Percentiles rank a stretch among this genome's conserved stretches.
Evolutionary conservation across 1,284 basidiomycete genomes (phyloP).

Genomic region (Exobasidium cylindrosporum): DNA sequence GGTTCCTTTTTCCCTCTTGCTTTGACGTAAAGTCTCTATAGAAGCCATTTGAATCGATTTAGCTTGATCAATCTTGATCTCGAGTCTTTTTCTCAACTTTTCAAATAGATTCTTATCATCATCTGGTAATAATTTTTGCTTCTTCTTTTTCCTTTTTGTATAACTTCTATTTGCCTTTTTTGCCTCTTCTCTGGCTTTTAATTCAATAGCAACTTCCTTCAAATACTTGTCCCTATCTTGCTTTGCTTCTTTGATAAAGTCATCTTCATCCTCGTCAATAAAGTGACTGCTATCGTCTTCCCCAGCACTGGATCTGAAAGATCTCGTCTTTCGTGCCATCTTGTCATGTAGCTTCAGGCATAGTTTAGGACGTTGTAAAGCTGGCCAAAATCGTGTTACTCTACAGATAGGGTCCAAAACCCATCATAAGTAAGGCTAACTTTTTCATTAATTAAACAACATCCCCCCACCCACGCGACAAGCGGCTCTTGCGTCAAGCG

Average conservation of each 20-base stretch:
- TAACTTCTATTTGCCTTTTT: background rate
- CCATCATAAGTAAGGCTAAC: too few relatives aligned
- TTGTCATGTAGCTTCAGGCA: too few relatives aligned
- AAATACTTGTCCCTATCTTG: constrained; percentile 3
- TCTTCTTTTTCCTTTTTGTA: background rate
- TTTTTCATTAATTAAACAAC: too few relatives aligned
- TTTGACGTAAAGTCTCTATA: background rate
- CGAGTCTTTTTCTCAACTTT: background rate
- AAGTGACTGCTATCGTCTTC: too few relatives aligned
- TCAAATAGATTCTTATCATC: background rate
- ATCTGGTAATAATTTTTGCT: background rate
- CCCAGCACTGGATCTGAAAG: too few relatives aligned
- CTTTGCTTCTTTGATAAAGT: constrained; percentile 7
- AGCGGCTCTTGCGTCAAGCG: too few relatives aligned
- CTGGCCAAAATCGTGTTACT: too few relatives aligned
- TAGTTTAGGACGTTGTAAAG: too few relatives aligned
- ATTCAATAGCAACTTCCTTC: background rate
- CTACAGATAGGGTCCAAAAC: too few relatives aligned
- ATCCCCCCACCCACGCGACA: too few relatives aligned
- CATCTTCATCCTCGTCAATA: constrained; percentile 13
- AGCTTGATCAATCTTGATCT: background rate
- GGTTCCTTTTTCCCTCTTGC: background rate
- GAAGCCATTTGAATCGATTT: background rate
- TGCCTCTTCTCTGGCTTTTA: constrained; percentile 5
- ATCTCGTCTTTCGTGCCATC: too few relatives aligned